Evolutionary conservation across 768 basidiomycete species (phyloP).

Genomic region (Cystoderma amianthinum): DNA sequence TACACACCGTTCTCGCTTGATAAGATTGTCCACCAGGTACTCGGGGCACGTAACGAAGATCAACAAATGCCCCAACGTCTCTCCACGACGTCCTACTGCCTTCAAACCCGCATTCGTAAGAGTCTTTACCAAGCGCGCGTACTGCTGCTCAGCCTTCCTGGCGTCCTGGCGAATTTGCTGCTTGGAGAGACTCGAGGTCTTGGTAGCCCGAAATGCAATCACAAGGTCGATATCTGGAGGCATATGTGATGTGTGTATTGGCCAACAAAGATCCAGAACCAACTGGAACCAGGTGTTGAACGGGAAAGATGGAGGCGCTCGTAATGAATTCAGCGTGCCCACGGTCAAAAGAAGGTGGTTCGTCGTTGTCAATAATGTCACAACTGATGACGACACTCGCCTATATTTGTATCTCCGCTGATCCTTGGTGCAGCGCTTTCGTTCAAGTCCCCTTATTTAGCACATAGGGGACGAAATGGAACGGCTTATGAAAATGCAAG

Average conservation of each 20-base stretch:
- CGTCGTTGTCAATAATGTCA: too few species aligned
- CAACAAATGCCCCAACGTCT: slow-evolving; percentile 65
- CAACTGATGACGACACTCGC: too few species aligned
- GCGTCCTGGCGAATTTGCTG: slow-evolving; percentile 56
- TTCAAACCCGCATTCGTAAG: slow-evolving; percentile 59
- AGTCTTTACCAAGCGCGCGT: slow-evolving; percentile 51
- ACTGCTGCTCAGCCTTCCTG: slow-evolving; percentile 62
- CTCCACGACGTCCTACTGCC: slow-evolving; percentile 73
- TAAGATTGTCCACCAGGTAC: slow-evolving; percentile 52
- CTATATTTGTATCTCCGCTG: too few species aligned
- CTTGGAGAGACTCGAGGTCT: slow-evolving; percentile 46
- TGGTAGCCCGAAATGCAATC: slow-evolving; percentile 57
- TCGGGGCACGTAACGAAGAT: slow-evolving; percentile 71
- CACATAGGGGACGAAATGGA: too few species aligned
- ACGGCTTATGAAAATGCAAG: too few species aligned
- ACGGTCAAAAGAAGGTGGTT: too few species aligned
- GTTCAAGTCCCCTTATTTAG: too few species aligned
- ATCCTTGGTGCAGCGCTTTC: too few species aligned
- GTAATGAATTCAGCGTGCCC: too few species aligned
- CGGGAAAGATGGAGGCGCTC: too few species aligned
- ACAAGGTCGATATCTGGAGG: slow-evolving; percentile 64
- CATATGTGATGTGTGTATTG: not conserved
- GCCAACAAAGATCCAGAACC: too few species aligned
- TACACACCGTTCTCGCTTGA: slow-evolving; percentile 69
- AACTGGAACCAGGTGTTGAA: too few species aligned